Evolutionary conservation across 2,329 filamentous ascomycete genomes (phyloP).

Genomic region (Aspergillus brasiliensis): DNA sequence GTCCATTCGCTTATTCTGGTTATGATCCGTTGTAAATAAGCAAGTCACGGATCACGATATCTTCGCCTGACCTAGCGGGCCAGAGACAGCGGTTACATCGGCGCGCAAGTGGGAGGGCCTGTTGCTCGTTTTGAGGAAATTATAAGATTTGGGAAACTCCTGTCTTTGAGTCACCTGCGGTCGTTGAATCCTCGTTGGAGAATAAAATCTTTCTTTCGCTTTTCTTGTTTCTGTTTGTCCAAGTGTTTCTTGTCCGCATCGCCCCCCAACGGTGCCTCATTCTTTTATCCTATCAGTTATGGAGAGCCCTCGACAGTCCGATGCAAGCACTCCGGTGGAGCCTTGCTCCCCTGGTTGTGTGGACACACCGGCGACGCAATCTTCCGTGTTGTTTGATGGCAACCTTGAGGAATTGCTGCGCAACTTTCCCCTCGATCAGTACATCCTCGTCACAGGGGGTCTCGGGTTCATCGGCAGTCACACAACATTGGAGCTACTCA

Average conservation of each 20-base stretch:
- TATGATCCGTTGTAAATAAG: slow-evolving; percentile 24
- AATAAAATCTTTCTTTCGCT: slow-evolving; percentile 10
- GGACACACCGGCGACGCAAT: slow-evolving; percentile 50
- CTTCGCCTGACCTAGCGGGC: slow-evolving; percentile 22
- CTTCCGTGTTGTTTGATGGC: slow-evolving; percentile 50
- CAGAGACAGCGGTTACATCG: slow-evolving; percentile 25
- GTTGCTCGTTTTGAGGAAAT: slow-evolving; percentile 13
- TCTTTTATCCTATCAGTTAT: slow-evolving; percentile 22
- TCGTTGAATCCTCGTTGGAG: slow-evolving; percentile 6
- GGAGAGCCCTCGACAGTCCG: slow-evolving; percentile 33
- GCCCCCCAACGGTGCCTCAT: slow-evolving; percentile 13
- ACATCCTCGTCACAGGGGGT: slow-evolving; percentile 48
- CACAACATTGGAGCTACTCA: slow-evolving; percentile 45
- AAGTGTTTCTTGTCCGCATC: slow-evolving; percentile 13
- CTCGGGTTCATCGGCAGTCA: slow-evolving; percentile 48
- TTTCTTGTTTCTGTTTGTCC: slow-evolving; percentile 15
- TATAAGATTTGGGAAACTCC: slow-evolving; percentile 27
- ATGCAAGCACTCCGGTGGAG: slow-evolving; percentile 35
- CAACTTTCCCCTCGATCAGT: slow-evolving; percentile 41
- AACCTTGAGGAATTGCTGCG: slow-evolving; percentile 46
- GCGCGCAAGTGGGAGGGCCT: slow-evolving; percentile 15
- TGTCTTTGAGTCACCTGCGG: slow-evolving; percentile 20
- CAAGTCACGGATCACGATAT: slow-evolving; percentile 22
- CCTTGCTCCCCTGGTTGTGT: slow-evolving; percentile 31
- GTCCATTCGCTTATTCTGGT: slow-evolving; percentile 18